Base-by-base conservation (phyloP, 2,329 filamentous ascomycete species). In the Talaromyces sp. region DNA sequence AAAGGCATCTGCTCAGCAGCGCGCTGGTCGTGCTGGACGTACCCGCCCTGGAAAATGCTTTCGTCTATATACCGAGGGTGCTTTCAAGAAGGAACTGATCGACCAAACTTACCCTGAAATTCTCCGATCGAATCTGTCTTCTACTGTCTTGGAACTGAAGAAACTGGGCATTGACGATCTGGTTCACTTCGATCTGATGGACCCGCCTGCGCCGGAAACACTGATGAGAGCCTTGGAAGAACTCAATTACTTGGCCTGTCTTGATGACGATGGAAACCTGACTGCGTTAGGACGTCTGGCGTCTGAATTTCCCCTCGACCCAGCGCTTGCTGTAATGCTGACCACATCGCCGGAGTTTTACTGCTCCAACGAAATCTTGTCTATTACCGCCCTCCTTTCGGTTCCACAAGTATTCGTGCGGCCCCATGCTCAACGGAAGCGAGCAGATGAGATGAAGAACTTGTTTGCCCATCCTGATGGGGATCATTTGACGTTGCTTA, bases 131-230 rank as follows among this genome's bases (percentile, higher is more conserved):
- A 99, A 99, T 74, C 81, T 99, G 66, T 88, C 95, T 63, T 96
- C 92, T 69, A 99, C 95, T 0, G 95, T 99, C 1, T 80, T 99
- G 53, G 95, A 99, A 76, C 80, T 99, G 71, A 98, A 98, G 84
- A 98, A 99, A 80, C 88, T 99, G 44, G 95, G 95, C 52, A 88
- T 99, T 30, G 88, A 96, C 68, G 95, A 99, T 76, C 82, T 99
- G 56, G 95, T 99, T 11, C 95, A 99, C 78, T 99, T 99, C 72
- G 96, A 99, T 73, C 84, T 99, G 55, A 98, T 99, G 93, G 95
- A 99, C 70, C 95, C 95, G 27, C 95, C 95, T 0, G 93, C 96
- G 1, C 96, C 95, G 0, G 96, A 99, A 79, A 99, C 96, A 10
- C 88, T 99, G 77, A 99, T 99, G 93, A 88, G 96, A 67, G 95